These are phyloP conservation scores for Leucocoprinus leucothites DNA, from an alignment of 768 basidiomycete species.

Conservation along the genomic window DNA sequence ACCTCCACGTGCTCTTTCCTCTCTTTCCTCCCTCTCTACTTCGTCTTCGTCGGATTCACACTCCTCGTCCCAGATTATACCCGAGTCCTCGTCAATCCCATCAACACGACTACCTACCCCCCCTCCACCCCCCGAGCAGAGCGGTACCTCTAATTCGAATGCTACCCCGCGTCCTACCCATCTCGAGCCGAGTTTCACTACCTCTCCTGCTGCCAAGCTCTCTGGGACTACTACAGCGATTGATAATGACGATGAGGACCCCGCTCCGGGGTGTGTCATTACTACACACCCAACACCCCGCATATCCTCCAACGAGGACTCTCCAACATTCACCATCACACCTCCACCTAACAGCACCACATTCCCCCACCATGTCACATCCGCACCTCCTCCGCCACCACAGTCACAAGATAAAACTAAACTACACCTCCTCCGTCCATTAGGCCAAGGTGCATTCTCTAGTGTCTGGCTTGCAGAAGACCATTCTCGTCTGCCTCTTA, in stretches of 20 bases:
- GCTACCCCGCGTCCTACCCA: constrained; percentile 26
- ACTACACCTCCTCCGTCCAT: constrained; percentile 45
- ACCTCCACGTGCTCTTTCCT: constrained; percentile 1
- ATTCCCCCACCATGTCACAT: neutral
- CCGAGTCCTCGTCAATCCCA: too few species aligned
- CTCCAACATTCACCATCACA: constrained; percentile 13
- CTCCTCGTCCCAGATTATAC: too few species aligned
- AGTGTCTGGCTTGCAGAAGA: constrained; percentile 72
- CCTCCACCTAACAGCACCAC: constrained; percentile 12
- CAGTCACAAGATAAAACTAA: constrained; percentile 21
- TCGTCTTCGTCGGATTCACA: constrained; percentile 17
- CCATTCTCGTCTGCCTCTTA: constrained; percentile 42
- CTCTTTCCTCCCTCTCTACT: constrained; percentile 23
- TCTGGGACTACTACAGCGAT: too few species aligned
- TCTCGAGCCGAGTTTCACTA: constrained; percentile 20
- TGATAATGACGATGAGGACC: constrained; percentile 24
- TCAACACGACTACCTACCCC: too few species aligned
- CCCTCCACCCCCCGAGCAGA: too few species aligned
- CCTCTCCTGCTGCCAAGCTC: constrained; percentile 16
- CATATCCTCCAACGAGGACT: constrained; percentile 10
- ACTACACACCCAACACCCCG: constrained; percentile 16
- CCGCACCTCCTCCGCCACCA: constrained; percentile 9
- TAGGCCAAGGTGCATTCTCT: constrained; percentile 75
- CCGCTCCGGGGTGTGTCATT: constrained; percentile 22
- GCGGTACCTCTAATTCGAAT: too few species aligned